A percentile compares a stretch with the other conserved stretches of the same genome.
phyloP scores from a whole-genome alignment of 768 basidiomycete species.

The Dentipellis fragilis region DNA sequence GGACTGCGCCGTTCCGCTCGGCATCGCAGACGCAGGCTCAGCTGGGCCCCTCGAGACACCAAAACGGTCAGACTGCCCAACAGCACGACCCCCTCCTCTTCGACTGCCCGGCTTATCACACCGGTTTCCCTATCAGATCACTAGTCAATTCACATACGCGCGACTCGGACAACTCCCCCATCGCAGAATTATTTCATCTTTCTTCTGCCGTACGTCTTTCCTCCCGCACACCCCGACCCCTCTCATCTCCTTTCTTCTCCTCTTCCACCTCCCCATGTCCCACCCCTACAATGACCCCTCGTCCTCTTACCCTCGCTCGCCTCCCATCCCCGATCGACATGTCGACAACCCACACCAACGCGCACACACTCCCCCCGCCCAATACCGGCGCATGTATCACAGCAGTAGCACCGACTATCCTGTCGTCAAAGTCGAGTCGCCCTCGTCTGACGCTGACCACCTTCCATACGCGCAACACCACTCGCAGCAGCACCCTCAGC shows the following conservation, averaged over 20 bases:
- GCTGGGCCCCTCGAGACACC: neutral
- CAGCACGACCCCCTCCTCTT: neutral
- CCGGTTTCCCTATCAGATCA: neutral
- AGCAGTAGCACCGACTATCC: neutral
- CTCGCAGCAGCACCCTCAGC: neutral
- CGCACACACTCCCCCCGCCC: neutral
- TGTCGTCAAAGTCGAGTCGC: neutral
- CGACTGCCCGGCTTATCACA: neutral
- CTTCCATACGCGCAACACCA: neutral
- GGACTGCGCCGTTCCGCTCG: neutral
- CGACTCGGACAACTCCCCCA: too few species aligned
- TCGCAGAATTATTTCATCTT: neutral
- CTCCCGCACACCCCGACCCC: neutral
- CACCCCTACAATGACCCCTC: slow-evolving; percentile 1
- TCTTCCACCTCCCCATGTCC: neutral
- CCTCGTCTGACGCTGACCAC: neutral
- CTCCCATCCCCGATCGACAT: neutral
- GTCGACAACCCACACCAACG: neutral
- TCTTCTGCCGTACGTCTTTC: neutral
- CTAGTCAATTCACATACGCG: neutral
- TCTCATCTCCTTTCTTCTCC: neutral
- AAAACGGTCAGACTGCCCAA: neutral
- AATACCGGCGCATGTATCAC: neutral
- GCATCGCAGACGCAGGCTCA: neutral
- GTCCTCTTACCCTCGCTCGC: slow-evolving; percentile 1